Percentiles rank a stretch among this genome's conserved stretches.
Conservation (phyloP, 1,284 basidiomycete species). For the Malassezia obtusa region DNA sequence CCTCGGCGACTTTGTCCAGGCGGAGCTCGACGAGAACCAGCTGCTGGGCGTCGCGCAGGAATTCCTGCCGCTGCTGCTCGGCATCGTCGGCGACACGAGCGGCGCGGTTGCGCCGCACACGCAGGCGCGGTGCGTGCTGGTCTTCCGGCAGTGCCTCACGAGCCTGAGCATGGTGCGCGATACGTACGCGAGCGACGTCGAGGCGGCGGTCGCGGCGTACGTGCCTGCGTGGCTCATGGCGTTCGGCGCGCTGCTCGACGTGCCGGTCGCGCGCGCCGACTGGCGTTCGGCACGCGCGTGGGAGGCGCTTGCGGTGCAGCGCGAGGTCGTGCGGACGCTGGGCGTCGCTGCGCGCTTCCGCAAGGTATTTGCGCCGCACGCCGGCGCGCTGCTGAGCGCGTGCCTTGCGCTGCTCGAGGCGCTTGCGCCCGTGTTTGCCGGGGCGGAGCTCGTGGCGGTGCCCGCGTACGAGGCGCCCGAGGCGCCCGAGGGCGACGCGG, state of each 20-base stretch:
- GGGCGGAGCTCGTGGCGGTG: constrained; percentile 48
- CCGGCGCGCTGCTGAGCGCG: constrained; percentile 17
- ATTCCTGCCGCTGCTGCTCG: constrained; percentile 34
- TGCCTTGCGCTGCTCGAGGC: constrained; percentile 23
- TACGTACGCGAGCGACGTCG: constrained; percentile 72
- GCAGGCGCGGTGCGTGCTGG: constrained; percentile 68
- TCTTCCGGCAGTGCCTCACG: constrained; percentile 80
- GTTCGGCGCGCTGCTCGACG: constrained; percentile 24
- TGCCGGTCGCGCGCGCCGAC: constrained; percentile 3
- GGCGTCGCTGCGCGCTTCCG: constrained; percentile 35
- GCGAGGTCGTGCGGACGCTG: constrained; percentile 38
- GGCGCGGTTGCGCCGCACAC: constrained; percentile 22
- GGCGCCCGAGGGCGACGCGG: constrained; percentile 62
- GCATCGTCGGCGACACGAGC: constrained; percentile 21
- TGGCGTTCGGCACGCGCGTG: constrained; percentile 18
- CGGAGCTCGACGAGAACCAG: constrained; percentile 43
- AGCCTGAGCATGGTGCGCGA: constrained; percentile 90
- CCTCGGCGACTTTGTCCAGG: constrained; percentile 37
- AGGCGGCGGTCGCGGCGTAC: constrained; percentile 67
- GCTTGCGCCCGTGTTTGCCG: constrained; percentile 22
- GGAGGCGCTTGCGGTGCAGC: constrained; percentile 26
- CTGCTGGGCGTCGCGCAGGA: constrained; percentile 36
- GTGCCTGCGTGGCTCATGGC: constrained; percentile 65
- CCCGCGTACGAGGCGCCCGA: constrained; percentile 44
- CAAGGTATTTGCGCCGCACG: constrained; percentile 18